Base-by-base conservation (phyloP, 805 yeast genomes). In the Cyberlindnera meyerae region DNA sequence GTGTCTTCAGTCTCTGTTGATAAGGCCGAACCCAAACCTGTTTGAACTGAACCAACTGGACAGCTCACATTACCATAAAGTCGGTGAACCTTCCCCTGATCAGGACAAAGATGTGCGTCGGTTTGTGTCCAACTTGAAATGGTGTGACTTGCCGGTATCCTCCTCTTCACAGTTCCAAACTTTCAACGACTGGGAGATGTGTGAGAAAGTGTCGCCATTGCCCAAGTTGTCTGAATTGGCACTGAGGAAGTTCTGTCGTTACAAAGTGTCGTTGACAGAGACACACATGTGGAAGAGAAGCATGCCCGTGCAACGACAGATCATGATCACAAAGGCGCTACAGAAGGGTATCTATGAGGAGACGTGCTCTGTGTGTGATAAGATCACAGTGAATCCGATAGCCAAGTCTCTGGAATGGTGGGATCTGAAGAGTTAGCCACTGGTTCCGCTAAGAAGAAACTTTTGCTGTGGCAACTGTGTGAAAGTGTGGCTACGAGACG, bases 351-450 rank as follows among this genome's bases (percentile, higher is more conserved):
- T 63, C 4, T 65, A 67, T 46, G 67, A 69, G 12, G 80, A 76
- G 40, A 59, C 65, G 0, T 78, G 85, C 51, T 70, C 75, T 4
- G 60, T 62, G 28, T 78, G 85, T 53, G 55, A 62, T 7, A 40
- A 55, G 4, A 60, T 68, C n/a, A 62, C 71, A 4, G 69, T 76
- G 6, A 78, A 76, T 37, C 73, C 80, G 3, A 64, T 68, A 11
- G 83, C 82, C 0, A 79, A 77, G 46, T 65, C 71, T 1, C 51
- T 70, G 42, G 84, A 78, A 51, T 78, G 83, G 83, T 78, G 85
- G 84, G 79, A 78, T 47, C 63, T 76, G 31, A 62, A 71, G 33
- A 68, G 63, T 26, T 70, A 77, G 38, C 62, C 57, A 25, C 52
- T 63, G 24, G 56, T 77, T 4, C 83, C 85, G 0, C 62, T 78